These are phyloP conservation scores for Biscogniauxia sp. DNA, from an alignment of 2,329 filamentous ascomycete species.

Conservation along the genomic window DNA sequence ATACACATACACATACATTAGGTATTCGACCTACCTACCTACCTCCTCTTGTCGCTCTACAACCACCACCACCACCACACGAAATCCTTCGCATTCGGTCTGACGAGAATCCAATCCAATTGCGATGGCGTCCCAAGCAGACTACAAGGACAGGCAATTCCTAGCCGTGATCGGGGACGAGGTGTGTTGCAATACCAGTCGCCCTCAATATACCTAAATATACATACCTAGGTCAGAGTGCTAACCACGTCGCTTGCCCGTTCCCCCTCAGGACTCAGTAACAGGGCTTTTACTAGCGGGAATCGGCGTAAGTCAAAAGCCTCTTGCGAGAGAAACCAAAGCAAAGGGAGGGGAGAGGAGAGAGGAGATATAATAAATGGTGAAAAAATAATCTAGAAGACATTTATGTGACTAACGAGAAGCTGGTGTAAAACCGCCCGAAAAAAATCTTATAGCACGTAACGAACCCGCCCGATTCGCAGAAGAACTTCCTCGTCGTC, in stretches of 20 bases:
- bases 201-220: not conserved
- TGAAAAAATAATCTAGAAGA: not conserved
- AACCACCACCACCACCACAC: not conserved
- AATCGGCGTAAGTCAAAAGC: conserved; percentile 72
- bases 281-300: conserved; percentile 93
- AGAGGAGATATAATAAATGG: conserved; percentile 1
- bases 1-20: no score
- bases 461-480: conserved; percentile 78
- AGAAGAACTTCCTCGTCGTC: conserved; percentile 98
- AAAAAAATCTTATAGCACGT: conserved; percentile 66
- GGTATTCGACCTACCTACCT: not conserved
- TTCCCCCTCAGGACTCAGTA: conserved; percentile 81
- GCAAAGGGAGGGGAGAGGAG: not conserved
- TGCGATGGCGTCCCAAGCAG: conserved; percentile 51
- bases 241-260: not conserved
- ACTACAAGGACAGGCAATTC: conserved; percentile 86
- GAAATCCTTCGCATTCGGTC: not conserved
- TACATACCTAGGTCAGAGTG: not conserved
- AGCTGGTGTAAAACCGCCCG: no score
- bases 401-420: not conserved
- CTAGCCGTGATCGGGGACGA: conserved; percentile 98
- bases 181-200: conserved; percentile 46
- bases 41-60: not conserved
- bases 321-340: no score
- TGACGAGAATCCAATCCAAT: not conserved